Conservation (phyloP, 352 stramenopile species). For the Globisporangium cylindrosporum region DNA sequence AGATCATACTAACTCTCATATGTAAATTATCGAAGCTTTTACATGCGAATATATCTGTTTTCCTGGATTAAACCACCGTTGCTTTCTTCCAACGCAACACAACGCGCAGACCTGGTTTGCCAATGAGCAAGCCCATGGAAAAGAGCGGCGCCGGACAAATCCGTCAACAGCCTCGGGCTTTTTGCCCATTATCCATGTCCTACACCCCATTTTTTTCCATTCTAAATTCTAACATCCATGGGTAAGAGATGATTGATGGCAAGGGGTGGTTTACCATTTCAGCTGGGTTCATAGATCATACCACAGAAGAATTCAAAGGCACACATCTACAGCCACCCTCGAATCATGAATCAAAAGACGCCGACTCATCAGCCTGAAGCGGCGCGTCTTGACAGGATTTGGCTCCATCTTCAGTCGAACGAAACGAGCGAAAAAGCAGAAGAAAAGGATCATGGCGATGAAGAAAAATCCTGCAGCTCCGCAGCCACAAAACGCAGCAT, state of each 20-base stretch:
- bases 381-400: constrained; percentile 5
- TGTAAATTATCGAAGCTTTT: constrained; percentile 9
- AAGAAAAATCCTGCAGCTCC: not conserved
- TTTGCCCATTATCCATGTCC: not conserved
- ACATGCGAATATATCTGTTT: not conserved
- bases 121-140: not conserved
- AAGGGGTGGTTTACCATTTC: not conserved
- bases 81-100: not conserved
- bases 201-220: not conserved
- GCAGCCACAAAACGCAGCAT: not conserved
- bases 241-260: not conserved
- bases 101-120: not conserved
- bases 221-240: not conserved
- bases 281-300: not conserved
- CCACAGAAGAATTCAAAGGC: not conserved
- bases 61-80: constrained; percentile 16
- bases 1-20: constrained; percentile 1
- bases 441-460: not conserved
- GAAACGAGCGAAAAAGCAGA: constrained; percentile 1
- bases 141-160: not conserved
- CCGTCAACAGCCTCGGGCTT: not conserved
- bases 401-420: not conserved
- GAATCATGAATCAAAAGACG: not conserved
- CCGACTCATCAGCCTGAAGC: not conserved
- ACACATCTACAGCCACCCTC: not conserved